These are phyloP conservation scores for Pleomassaria siparia DNA, from an alignment of 2,329 filamentous ascomycete genomes.

Conservation along the genomic window DNA sequence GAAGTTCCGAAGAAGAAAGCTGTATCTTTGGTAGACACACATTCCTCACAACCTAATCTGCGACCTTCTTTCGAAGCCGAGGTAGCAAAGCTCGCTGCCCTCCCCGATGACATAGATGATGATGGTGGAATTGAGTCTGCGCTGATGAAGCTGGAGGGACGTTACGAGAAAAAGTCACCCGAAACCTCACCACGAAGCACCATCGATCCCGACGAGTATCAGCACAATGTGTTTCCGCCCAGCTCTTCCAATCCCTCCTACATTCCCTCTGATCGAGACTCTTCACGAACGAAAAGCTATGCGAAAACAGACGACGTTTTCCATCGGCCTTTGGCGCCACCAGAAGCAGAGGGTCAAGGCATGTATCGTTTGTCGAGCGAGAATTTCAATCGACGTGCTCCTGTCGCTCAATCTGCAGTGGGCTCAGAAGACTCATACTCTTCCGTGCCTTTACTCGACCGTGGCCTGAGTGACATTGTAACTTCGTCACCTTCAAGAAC, in stretches of 20 bases:
- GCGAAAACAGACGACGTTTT: conserved; percentile 27
- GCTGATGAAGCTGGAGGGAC: conserved; percentile 87
- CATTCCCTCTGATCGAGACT: conserved; percentile 19
- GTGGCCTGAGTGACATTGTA: conserved; percentile 50
- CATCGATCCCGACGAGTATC: conserved; percentile 25
- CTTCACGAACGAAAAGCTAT: conserved; percentile 13
- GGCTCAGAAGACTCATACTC: conserved; percentile 74
- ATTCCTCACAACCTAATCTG: conserved; percentile 58
- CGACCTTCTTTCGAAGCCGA: conserved; percentile 82
- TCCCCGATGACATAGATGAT: conserved; percentile 77
- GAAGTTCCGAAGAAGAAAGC: conserved; percentile 26
- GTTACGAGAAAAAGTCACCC: conserved; percentile 59
- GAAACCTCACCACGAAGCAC: conserved; percentile 22
- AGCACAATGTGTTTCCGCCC: conserved; percentile 19
- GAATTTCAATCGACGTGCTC: conserved; percentile 28
- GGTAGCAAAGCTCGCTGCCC: conserved; percentile 80
- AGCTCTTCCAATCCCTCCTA: conserved; percentile 20
- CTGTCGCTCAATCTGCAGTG: conserved; percentile 44
- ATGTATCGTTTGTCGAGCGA: conserved; percentile 37
- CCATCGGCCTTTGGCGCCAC: conserved; percentile 27
- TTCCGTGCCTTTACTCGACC: conserved; percentile 74
- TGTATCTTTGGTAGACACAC: conserved; percentile 51
- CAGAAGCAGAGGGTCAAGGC: conserved; percentile 29
- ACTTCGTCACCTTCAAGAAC: conserved; percentile 19
- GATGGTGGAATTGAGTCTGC: conserved; percentile 91